phyloP scores from a whole-genome alignment of 2,329 filamentous ascomycete genomes.

The Phaeomoniella chlamydospora region DNA sequence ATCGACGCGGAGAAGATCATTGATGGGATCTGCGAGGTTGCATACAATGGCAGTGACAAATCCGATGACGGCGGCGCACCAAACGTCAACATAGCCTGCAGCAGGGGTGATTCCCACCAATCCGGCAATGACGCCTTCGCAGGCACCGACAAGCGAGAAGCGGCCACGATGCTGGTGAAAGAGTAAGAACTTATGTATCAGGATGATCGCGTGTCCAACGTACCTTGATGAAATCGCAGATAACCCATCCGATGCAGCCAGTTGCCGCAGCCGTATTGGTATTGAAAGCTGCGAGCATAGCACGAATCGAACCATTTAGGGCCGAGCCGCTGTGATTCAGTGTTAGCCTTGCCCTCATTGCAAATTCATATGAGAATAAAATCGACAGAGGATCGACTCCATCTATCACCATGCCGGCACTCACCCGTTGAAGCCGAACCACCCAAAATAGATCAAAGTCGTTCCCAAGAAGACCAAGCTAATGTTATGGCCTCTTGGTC shows the following conservation, averaged over 20 bases:
- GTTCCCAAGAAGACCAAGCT: conserved; percentile 62
- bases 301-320: conserved; percentile 36
- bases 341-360: neutral
- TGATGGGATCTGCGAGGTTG: conserved; percentile 33
- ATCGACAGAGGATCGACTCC: neutral
- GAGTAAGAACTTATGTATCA: no score
- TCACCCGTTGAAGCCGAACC: conserved; percentile 41
- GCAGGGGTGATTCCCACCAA: conserved; percentile 47
- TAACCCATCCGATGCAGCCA: conserved; percentile 39
- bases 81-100: conserved; percentile 36
- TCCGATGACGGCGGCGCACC: conserved; percentile 41
- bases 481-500: conserved; percentile 49
- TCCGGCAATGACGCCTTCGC: conserved; percentile 42
- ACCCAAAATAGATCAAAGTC: conserved; percentile 29
- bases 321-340: conserved; percentile 31
- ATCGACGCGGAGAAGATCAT: conserved; percentile 39
- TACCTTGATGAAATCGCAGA: conserved; percentile 39
- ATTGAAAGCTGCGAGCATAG: conserved; percentile 42
- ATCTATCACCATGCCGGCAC: conserved; percentile 3
- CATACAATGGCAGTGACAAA: conserved; percentile 40
- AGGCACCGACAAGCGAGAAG: conserved; percentile 41
- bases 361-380: neutral
- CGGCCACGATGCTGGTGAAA: conserved; percentile 34
- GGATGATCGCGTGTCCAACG: no score
- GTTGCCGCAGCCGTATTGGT: conserved; percentile 41